These are phyloP conservation scores for Fusarium duplospermum DNA, from an alignment of 2,329 filamentous ascomycete genomes.

Conservation along the genomic window DNA sequence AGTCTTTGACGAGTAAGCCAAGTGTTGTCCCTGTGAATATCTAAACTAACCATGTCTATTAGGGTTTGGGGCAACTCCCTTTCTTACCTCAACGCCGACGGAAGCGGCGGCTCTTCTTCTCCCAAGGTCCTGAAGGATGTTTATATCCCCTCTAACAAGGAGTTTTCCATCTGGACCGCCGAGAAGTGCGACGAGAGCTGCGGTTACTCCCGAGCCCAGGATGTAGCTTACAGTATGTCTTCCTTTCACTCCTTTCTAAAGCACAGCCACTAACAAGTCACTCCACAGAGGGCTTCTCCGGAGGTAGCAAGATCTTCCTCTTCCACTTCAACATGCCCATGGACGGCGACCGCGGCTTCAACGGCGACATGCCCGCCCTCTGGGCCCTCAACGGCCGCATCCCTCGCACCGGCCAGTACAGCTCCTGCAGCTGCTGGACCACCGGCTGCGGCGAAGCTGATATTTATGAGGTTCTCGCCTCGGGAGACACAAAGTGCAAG, in stretches of 20 bases:
- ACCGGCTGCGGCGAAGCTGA: slow-evolving; percentile 80
- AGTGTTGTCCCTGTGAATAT: not conserved
- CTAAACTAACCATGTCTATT: slow-evolving; percentile 13
- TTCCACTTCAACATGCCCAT: slow-evolving; percentile 80
- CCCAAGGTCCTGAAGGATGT: slow-evolving; percentile 55
- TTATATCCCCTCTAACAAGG: slow-evolving; percentile 56
- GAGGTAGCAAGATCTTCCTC: slow-evolving; percentile 78
- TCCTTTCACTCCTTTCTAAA: no score
- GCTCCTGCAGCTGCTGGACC: slow-evolving; percentile 78
- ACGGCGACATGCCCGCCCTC: slow-evolving; percentile 77
- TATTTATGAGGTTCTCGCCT: slow-evolving; percentile 76
- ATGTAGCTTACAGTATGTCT: slow-evolving; percentile 59
- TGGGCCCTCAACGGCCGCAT: slow-evolving; percentile 83
- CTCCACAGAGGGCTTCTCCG: slow-evolving; percentile 74
- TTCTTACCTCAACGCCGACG: slow-evolving; percentile 58
- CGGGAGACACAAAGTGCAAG: slow-evolving; percentile 74
- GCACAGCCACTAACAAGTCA: slow-evolving; percentile 8
- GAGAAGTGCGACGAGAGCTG: slow-evolving; percentile 56
- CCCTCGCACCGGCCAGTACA: slow-evolving; percentile 77
- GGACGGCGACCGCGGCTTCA: slow-evolving; percentile 62
- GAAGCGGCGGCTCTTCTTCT: slow-evolving; percentile 51
- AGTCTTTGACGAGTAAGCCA: slow-evolving; percentile 56
- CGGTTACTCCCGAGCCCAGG: slow-evolving; percentile 56
- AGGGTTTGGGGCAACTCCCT: slow-evolving; percentile 60
- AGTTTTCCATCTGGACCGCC: slow-evolving; percentile 60